phyloP scores from a whole-genome alignment of 495 filamentous ascomycete species.

The Sordaria brevicollis region DNA sequence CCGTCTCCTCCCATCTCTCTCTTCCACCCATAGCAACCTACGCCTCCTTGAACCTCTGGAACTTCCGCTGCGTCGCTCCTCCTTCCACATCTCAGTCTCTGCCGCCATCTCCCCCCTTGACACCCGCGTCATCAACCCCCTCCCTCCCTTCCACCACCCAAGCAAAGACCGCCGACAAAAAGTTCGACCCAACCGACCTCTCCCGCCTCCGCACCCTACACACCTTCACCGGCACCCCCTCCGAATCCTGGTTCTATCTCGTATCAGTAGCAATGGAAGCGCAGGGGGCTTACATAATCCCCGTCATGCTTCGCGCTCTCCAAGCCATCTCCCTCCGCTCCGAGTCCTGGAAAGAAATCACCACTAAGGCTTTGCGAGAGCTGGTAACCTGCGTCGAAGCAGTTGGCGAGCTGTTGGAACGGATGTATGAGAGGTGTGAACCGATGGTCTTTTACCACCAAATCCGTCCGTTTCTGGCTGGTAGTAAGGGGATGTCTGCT shows the following conservation, averaged over 20 bases:
- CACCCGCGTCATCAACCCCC: not conserved
- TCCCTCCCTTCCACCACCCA: not conserved
- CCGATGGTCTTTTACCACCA: constrained; percentile 88
- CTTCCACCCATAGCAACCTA: constrained; percentile 88
- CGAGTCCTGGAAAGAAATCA: constrained; percentile 27
- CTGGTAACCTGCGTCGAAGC: constrained; percentile 65
- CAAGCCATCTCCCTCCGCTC: constrained; percentile 51
- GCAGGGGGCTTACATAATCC: constrained; percentile 69
- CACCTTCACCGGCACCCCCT: constrained; percentile 82
- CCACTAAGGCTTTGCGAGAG: constrained; percentile 51
- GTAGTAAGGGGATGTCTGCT: constrained; percentile 92
- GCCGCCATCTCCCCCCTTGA: constrained; percentile 20
- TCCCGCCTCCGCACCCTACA: constrained; percentile 66
- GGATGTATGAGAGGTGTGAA: constrained; percentile 90
- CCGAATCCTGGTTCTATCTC: constrained; percentile 97
- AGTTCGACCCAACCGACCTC: constrained; percentile 51
- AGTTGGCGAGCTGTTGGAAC: constrained; percentile 53
- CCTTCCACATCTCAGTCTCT: not conserved
- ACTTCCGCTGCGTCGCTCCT: constrained; percentile 45
- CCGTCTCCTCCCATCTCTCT: constrained; percentile 64
- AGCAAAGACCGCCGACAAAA: constrained; percentile 13
- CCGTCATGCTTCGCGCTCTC: constrained; percentile 71
- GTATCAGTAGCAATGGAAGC: constrained; percentile 91
- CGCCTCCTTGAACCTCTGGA: constrained; percentile 81
- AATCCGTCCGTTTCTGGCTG: constrained; percentile 88